Evolutionary conservation across 495 filamentous ascomycete species (phyloP), one percentile per base, ranked within the genome.

Genomic region (Hypoxylon lenormandii): DNA sequence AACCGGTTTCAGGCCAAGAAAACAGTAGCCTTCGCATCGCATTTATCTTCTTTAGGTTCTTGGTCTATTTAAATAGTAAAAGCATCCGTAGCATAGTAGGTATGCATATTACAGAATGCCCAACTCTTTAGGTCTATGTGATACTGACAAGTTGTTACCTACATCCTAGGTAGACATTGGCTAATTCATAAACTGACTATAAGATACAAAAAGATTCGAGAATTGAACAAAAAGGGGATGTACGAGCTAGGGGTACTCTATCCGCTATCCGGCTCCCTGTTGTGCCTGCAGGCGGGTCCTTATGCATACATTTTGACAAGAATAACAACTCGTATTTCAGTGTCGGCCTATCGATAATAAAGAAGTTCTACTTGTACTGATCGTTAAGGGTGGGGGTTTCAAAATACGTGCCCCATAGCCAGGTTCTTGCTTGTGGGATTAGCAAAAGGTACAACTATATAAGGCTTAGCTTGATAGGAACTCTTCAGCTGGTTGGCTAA

Each of bases 381-480:
- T 48, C 43, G 64, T 55, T 66, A 66, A 61, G 58, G 30, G 2
- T 19, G 45, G 23, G n/a, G n/a, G 11, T 18, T 45, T 46, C 8
- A 51, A 51, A 30, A 45, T 6, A 62, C 21, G 38, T 53, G 47
- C 23, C 6, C 21, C 22, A 15, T 37, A 15, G 47, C 1, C 21
- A 42, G 40, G n/a, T 21, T 7, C 6, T n/a, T 11, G 47, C 4
- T 11, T 49, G 55, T 54, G 15, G 30, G 4, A 67, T 42, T 61
- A 67, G 37, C 64, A 61, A 45, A 26, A 7, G 19, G 37, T 67
- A 67, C 64, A 56, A 36, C 52, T 56, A 0, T 51, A 67, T 67
- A 67, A 61, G 64, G 64, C 64, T 67, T 67, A 67, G 64, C 13
- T 36, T 60, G 46, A 26, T 48, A 12, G 2, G 16, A 46, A 19